These are phyloP conservation scores for Paecilomyces formosus DNA, from an alignment of 2,329 filamentous ascomycete genomes.

Conservation along the genomic window DNA sequence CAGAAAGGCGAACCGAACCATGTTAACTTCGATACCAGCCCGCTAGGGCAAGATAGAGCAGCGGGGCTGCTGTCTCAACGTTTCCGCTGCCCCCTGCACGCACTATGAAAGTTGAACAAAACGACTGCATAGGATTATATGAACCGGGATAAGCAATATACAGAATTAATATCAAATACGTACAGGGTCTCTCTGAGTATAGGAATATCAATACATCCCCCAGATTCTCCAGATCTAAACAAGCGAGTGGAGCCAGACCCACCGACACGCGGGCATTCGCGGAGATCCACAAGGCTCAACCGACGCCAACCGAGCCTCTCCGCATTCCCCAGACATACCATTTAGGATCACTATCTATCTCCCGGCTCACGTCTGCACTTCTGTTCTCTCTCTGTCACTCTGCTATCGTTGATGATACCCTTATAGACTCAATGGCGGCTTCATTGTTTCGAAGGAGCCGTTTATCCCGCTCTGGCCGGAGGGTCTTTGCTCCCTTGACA, in stretches of 20 bases:
- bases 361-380: neutral
- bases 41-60: too few relatives aligned
- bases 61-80: too few relatives aligned
- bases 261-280: neutral
- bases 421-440: conserved; percentile 11
- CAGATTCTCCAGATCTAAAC: neutral
- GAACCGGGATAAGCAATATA: too few relatives aligned
- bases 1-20: too few relatives aligned
- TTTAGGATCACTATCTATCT: too few relatives aligned
- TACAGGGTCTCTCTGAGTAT: too few relatives aligned
- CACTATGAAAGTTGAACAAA: too few relatives aligned
- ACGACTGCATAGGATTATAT: too few relatives aligned
- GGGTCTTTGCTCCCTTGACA: conserved; percentile 2
- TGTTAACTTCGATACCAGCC: too few relatives aligned
- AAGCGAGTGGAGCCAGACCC: too few relatives aligned
- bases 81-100: too few relatives aligned
- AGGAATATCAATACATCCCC: neutral
- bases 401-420: neutral
- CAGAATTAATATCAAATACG: too few relatives aligned
- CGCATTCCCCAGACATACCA: conserved; percentile 5
- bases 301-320: conserved; percentile 24
- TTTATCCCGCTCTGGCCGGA: conserved; percentile 4
- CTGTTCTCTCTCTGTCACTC: conserved; percentile 2
- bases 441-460: conserved; percentile 9
- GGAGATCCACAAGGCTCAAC: conserved; percentile 2